Base-by-base conservation (phyloP, 1,284 basidiomycete genomes). In the Heterobasidion parviporum region DNA sequence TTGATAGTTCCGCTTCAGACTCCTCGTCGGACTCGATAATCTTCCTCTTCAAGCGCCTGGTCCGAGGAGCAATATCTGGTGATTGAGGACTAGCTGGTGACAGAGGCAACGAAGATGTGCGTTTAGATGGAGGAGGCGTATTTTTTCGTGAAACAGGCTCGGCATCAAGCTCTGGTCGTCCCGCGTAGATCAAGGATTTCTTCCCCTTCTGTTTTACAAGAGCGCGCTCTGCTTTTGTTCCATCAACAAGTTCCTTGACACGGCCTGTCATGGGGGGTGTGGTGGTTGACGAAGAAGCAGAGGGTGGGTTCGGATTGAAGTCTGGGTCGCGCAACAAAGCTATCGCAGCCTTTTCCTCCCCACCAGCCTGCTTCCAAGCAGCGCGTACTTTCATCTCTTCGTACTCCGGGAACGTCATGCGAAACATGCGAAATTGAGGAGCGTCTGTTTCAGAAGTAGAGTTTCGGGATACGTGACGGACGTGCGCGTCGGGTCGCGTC, bases 101-200 rank as follows among this genome's bases (percentile, higher is more conserved):
- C 12, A 71, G 58, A 52, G 70, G 60, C 49, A 20, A 16, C 16
- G 15, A 5, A n/a, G 34, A 36, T 20, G 64, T 57, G 38, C 64
- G 53, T 14, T 60, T 54, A 5, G 60, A 54, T 3, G 59, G 55
- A 9, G 65, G 61, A 20, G 59, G 58, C 44, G 68, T 63, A 15
- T 62, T 46, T 60, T 57, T 35, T 41, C 58, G 57, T 61, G 54
- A 56, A 52, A 18, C 58, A 56, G 45, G 32, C 38, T 12, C 62
- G 50, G 26, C 69, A 54, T 82, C 79, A 43, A 82, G 68, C 51
- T 71, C 70, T 41, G 73, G 67, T 56, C 85, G 80, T 60, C 83
- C 85, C 52, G 83, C 83, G 61, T 90, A 90, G 55, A 90, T 90
- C 66, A 82, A 75, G 10, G 87, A 90, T 65, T 81, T 85, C 67